Evolutionary conservation across 2,329 filamentous ascomycete species (phyloP), one percentile per base, ranked within the genome.

Genomic region (Zasmidium angulare): DNA sequence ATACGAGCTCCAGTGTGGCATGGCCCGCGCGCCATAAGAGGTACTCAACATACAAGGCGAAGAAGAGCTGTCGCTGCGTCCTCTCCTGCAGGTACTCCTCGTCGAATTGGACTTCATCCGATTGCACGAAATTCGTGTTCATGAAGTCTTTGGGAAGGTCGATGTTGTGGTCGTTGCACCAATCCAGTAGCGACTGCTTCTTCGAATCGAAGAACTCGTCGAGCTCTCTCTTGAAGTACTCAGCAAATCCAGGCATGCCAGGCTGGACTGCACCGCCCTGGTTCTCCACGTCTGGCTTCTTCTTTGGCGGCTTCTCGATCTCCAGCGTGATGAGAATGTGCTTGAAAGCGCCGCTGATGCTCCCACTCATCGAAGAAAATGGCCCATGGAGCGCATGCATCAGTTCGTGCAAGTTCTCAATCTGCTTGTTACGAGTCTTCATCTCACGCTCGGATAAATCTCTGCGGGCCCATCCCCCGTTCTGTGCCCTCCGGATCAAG

Each of bases 11-110:
- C 10, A 87, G 76, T 2, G 90, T 82, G 0, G 86, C 83, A 56
- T 81, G 77, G 11, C 85, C 86, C 0, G 85, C 78, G 0, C 80
- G 81, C 64, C 81, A 80, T 1, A 88, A 76, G 7, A 91, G 76
- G 68, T 89, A 89, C 67, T 92, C 87, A 74, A 92, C 84, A 62
- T 84, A 85, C 2, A 91, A 80, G n/a, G 89, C 79, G 11, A 90
- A 77, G 71, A 89, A 91, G 0, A 93, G 77, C 66, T 91, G 88
- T 11, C 84, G 79, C 64, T 89, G 86, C 56, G 86, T 83, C 11
- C 79, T 1, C 86, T 90, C 3, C 86, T 89, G 66, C 81, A 86
- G 1, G 84, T 75, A 43, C 76, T 83, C 71, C 89, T 78, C 78
- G 75, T 63, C 69, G 63, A 22, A 50, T 20, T 59, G 11, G 20